phyloP scores from a whole-genome alignment of 192 early-diverging fungal genomes.

The Backusella tuberculispora region DNA sequence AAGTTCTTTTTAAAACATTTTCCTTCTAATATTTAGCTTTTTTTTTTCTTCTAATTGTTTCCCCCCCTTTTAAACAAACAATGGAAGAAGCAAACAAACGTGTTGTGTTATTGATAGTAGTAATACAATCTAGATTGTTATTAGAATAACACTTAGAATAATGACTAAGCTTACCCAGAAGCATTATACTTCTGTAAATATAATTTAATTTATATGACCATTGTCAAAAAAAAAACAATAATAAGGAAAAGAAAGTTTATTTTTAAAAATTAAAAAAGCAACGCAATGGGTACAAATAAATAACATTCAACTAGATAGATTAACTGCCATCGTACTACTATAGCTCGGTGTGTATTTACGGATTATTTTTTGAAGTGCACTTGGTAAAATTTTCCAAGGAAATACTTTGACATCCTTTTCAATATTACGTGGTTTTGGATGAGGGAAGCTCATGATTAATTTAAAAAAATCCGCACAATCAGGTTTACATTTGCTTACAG shows the following conservation, averaged over 20 bases:
- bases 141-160: too few species aligned
- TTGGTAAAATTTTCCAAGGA: constrained; percentile 72
- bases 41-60: too few species aligned
- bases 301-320: neutral
- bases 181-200: too few species aligned
- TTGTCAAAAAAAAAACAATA: neutral
- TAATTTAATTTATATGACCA: neutral
- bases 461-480: constrained; percentile 82
- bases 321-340: constrained; percentile 40
- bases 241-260: neutral
- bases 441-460: constrained; percentile 81
- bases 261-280: constrained; percentile 5
- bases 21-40: too few species aligned
- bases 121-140: too few species aligned
- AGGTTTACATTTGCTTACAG: constrained; percentile 75
- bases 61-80: too few species aligned
- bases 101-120: too few species aligned
- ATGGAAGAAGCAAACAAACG: too few species aligned
- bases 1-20: too few species aligned
- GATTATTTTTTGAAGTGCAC: constrained; percentile 79
- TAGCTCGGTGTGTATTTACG: constrained; percentile 70
- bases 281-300: neutral
- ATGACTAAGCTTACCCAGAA: too few species aligned
- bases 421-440: constrained; percentile 84
- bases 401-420: constrained; percentile 92